These are phyloP conservation scores for Elsinoe perseae DNA, from an alignment of 2,329 filamentous ascomycete species.

Conservation along the genomic window DNA sequence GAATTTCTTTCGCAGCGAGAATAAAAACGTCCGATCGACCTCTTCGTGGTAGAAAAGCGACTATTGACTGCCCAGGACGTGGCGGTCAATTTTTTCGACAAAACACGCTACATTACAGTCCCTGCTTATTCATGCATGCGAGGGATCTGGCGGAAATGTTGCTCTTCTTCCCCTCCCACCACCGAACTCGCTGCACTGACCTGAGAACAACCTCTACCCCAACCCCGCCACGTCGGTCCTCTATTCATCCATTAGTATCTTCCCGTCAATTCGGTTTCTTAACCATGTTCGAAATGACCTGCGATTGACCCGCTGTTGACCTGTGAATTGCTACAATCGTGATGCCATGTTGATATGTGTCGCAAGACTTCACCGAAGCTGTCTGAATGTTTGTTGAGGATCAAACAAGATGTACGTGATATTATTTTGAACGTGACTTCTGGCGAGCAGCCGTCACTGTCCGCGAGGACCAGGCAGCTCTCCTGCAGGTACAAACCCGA, in stretches of 20 bases:
- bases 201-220: background rate
- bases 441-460: no score
- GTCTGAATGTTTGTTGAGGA: no score
- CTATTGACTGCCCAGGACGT: no score
- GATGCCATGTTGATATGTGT: no score
- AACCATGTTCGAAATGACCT: background rate
- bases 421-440: no score
- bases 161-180: background rate
- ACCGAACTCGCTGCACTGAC: background rate
- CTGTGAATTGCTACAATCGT: no score
- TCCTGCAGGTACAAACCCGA: no score
- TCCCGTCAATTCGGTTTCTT: background rate
- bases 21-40: background rate
- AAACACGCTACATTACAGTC: background rate
- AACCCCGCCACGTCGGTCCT: slow-evolving; percentile 2
- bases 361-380: no score
- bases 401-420: no score
- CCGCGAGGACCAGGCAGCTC: no score
- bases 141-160: background rate
- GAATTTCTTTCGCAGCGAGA: background rate
- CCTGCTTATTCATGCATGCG: background rate
- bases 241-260: background rate
- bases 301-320: no score
- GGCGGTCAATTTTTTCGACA: no score
- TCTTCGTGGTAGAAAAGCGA: background rate